Evolutionary conservation across 192 early-diverging fungal species (phyloP).

Genomic region (Thamnidium elegans): DNA sequence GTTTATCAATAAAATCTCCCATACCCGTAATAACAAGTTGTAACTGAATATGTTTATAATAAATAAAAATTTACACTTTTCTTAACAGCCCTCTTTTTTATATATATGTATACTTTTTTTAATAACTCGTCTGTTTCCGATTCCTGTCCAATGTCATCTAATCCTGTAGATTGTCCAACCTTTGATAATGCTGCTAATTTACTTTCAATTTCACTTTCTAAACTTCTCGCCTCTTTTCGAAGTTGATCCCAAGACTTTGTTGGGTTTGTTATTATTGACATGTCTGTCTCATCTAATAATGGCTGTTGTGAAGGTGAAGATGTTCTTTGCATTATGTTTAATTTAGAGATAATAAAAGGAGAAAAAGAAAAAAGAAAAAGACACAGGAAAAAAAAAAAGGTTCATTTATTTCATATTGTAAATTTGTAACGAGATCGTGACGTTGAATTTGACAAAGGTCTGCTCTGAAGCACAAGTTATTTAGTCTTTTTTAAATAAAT

Average conservation of each 20-base stretch:
- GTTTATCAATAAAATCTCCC: slow-evolving; percentile 58
- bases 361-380: not conserved
- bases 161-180: slow-evolving; percentile 25
- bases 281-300: slow-evolving; percentile 23
- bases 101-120: not conserved
- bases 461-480: too few species aligned
- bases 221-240: slow-evolving; percentile 64
- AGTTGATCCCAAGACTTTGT: slow-evolving; percentile 60
- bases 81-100: not conserved
- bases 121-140: slow-evolving; percentile 32
- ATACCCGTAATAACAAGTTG: slow-evolving; percentile 58
- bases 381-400: not conserved
- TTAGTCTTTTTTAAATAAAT: too few species aligned
- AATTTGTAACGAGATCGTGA: too few species aligned
- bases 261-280: slow-evolving; percentile 9
- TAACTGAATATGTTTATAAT: slow-evolving; percentile 40
- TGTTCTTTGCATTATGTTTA: slow-evolving; percentile 5
- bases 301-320: slow-evolving; percentile 21
- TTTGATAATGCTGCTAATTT: slow-evolving; percentile 59
- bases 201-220: slow-evolving; percentile 71
- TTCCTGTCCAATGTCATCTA: slow-evolving; percentile 18
- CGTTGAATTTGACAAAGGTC: too few species aligned
- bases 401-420: too few species aligned
- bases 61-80: slow-evolving; percentile 4
- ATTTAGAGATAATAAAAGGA: not conserved